These are phyloP conservation scores for Hypoxylon crocopeplum DNA, from an alignment of 495 filamentous ascomycete genomes.

Conservation along the genomic window DNA sequence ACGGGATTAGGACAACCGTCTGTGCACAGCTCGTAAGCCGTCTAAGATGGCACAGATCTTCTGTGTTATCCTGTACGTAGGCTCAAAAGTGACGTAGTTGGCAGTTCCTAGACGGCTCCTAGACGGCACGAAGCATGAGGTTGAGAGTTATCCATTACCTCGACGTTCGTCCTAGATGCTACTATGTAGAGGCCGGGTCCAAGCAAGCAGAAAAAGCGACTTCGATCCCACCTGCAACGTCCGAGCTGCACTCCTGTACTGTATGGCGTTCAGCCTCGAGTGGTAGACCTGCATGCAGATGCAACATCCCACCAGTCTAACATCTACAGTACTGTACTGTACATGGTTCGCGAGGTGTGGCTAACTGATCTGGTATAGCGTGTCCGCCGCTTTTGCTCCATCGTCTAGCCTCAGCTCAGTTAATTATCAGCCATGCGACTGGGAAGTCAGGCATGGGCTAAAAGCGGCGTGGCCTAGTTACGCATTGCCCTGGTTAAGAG, in stretches of 20 bases:
- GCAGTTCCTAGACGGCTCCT: not conserved
- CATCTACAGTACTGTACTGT: no score
- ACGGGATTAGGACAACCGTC: slow-evolving; percentile 1
- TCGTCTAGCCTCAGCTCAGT: no score
- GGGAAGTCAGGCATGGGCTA: no score
- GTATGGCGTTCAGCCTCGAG: slow-evolving; percentile 28
- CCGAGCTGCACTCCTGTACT: not conserved
- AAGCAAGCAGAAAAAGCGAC: no score
- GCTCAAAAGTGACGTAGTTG: slow-evolving; percentile 6
- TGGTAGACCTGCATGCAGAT: slow-evolving; percentile 18
- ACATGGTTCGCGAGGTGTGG: no score
- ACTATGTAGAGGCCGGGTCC: no score
- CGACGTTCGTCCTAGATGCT: no score
- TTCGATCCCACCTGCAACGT: not conserved
- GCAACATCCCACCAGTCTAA: slow-evolving; percentile 26
- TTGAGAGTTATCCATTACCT: not conserved
- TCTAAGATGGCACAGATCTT: slow-evolving; percentile 30
- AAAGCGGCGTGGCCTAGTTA: no score
- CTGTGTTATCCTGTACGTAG: not conserved
- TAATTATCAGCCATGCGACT: no score
- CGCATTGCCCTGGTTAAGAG: slow-evolving; percentile 16
- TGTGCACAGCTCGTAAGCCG: no score
- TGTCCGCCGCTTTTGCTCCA: no score
- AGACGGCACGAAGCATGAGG: not conserved
- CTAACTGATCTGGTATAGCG: no score